Evolutionary conservation across 106 monocot species (phyloP).

Genomic region (Allium fistulosum): DNA sequence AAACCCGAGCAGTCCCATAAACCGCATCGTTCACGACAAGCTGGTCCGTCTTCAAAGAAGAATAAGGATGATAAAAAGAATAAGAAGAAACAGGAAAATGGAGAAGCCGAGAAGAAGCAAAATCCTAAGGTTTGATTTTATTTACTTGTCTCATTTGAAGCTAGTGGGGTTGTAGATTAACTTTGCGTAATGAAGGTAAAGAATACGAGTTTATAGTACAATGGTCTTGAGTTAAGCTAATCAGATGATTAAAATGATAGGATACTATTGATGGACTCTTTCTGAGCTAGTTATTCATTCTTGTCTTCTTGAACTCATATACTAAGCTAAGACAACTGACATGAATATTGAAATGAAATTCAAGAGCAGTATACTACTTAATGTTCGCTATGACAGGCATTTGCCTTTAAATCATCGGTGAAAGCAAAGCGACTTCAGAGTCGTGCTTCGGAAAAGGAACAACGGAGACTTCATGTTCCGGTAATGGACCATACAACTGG

Average conservation of each 20-base stretch:
- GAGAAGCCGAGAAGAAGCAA: constrained; percentile 19
- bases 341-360: too few species aligned
- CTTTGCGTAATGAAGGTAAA: too few species aligned
- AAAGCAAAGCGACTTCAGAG: constrained; percentile 82
- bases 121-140: constrained; percentile 24
- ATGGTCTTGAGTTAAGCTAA: too few species aligned
- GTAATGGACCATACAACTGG: constrained; percentile 70
- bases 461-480: constrained; percentile 81
- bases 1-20: constrained; percentile 22
- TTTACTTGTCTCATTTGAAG: background rate
- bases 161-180: background rate
- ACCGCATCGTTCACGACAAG: constrained; percentile 17
- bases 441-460: constrained; percentile 80
- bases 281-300: too few species aligned
- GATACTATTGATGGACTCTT: too few species aligned
- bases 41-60: constrained; percentile 27
- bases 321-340: too few species aligned
- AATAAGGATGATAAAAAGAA: constrained; percentile 9
- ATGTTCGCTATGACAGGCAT: constrained; percentile 48
- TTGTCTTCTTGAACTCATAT: too few species aligned
- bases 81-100: constrained; percentile 13
- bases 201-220: too few species aligned
- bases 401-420: constrained; percentile 70
- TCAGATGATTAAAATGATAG: too few species aligned
- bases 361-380: background rate